These are phyloP conservation scores for Arthrobotrys conoides DNA, from an alignment of 2,329 filamentous ascomycete species.

Conservation along the genomic window DNA sequence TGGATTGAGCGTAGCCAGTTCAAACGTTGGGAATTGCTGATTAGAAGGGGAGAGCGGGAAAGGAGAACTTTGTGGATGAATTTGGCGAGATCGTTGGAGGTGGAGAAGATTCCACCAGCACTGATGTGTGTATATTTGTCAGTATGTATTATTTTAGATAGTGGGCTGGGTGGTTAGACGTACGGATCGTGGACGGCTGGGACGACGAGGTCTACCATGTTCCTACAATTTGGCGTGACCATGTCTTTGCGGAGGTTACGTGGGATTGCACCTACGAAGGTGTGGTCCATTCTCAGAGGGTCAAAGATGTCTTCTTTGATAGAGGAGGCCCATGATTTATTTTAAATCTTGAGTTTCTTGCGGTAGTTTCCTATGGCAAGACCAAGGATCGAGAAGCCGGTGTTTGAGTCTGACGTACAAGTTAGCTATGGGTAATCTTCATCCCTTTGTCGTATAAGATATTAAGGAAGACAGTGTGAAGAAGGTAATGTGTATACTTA, in stretches of 20 bases:
- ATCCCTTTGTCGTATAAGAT: too few species aligned
- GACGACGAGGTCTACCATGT: conserved; percentile 45
- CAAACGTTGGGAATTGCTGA: conserved; percentile 38
- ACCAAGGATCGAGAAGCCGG: conserved; percentile 49
- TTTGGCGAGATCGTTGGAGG: conserved; percentile 46
- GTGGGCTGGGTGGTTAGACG: neutral
- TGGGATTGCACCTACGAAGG: conserved; percentile 49
- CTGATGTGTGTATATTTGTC: neutral
- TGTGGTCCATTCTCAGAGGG: conserved; percentile 41
- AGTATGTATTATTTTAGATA: neutral
- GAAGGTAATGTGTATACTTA: conserved; percentile 1
- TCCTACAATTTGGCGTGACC: conserved; percentile 25
- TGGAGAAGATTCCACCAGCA: conserved; percentile 56
- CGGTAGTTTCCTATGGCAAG: conserved; percentile 44
- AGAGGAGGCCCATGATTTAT: conserved; percentile 25
- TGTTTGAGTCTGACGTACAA: conserved; percentile 45
- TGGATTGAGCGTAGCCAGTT: conserved; percentile 47
- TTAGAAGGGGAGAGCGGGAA: conserved; percentile 25
- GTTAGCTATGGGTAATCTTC: conserved; percentile 2
- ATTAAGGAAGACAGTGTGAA: too few species aligned
- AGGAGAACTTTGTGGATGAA: conserved; percentile 47
- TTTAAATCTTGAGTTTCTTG: conserved; percentile 33
- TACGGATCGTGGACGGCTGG: conserved; percentile 42
- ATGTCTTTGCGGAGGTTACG: conserved; percentile 31
- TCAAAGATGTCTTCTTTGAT: conserved; percentile 46